Conservation (phyloP, 164 flowering plant genomes). For the Umbellularia californica region DNA sequence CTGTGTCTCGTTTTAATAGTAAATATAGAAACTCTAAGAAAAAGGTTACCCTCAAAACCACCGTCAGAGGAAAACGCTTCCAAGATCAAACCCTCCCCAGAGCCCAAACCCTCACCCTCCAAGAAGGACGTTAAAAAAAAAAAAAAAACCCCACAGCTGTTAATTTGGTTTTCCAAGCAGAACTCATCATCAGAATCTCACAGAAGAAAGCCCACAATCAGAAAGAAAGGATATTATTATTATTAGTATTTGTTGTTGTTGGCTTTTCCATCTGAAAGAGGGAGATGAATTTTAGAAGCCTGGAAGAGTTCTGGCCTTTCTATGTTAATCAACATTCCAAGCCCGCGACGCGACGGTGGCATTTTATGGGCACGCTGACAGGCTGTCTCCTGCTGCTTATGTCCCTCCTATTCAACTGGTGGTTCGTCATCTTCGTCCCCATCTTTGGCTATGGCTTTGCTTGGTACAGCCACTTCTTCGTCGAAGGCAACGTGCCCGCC, state of each 20-base stretch:
- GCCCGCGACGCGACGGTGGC: slow-evolving; percentile 86
- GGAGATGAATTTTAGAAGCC: slow-evolving; percentile 73
- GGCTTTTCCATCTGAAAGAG: too few relatives aligned
- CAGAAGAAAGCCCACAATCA: background rate
- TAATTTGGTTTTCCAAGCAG: background rate
- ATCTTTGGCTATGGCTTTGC: slow-evolving; percentile 76
- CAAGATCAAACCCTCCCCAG: too few relatives aligned
- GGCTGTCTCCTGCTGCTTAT: slow-evolving; percentile 36
- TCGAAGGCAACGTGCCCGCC: slow-evolving; percentile 80
- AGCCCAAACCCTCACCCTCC: background rate
- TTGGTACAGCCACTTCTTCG: slow-evolving; percentile 94
- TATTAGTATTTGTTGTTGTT: background rate
- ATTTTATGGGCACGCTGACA: slow-evolving; percentile 65
- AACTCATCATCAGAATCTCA: background rate
- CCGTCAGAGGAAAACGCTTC: too few relatives aligned
- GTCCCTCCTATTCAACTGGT: slow-evolving; percentile 61
- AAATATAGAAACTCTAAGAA: background rate
- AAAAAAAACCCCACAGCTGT: background rate
- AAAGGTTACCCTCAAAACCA: background rate
- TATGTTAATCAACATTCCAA: slow-evolving; percentile 90
- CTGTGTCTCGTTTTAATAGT: background rate
- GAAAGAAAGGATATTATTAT: background rate
- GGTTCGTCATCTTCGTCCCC: slow-evolving; percentile 60
- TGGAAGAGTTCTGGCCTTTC: slow-evolving; percentile 91
- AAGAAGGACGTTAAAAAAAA: too few relatives aligned